Conservation (phyloP, 1,284 basidiomycete genomes). For the Flammula alnicola region DNA sequence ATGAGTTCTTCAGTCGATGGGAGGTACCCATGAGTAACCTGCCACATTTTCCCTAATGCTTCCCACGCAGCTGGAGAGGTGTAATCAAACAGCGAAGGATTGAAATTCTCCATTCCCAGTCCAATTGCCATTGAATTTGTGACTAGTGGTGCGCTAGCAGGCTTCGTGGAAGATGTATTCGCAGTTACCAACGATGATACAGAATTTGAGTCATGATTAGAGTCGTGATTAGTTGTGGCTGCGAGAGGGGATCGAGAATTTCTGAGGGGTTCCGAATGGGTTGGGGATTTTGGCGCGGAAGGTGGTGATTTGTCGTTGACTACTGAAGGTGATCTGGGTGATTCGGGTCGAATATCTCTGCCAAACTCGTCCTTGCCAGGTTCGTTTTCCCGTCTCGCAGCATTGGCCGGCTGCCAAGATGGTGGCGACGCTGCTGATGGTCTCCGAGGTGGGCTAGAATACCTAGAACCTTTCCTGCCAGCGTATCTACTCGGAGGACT, state of each 20-base stretch:
- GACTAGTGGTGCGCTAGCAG: constrained; percentile 38
- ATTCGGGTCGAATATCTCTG: constrained; percentile 67
- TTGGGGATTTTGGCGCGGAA: constrained; percentile 19
- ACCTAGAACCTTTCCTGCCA: constrained; percentile 51
- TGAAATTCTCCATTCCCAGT: constrained; percentile 65
- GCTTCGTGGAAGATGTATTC: constrained; percentile 52
- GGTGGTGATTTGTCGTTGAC: constrained; percentile 35
- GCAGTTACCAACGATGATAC: constrained; percentile 56
- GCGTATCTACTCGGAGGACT: constrained; percentile 66
- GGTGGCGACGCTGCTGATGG: constrained; percentile 37
- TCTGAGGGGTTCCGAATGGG: constrained; percentile 23
- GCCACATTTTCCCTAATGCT: constrained; percentile 75
- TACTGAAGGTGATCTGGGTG: constrained; percentile 43
- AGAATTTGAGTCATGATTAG: constrained; percentile 52
- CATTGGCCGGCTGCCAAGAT: too few relatives aligned
- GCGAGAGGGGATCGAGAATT: constrained; percentile 21
- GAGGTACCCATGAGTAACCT: constrained; percentile 61
- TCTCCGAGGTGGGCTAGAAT: constrained; percentile 61
- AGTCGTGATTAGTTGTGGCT: constrained; percentile 43
- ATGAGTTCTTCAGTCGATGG: constrained; percentile 77
- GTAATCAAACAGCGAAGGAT: constrained; percentile 71
- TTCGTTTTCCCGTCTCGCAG: constrained; percentile 32
- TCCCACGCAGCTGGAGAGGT: constrained; percentile 74
- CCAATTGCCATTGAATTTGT: constrained; percentile 42
- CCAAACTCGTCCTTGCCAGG: constrained; percentile 79